phyloP scores from a whole-genome alignment of 2,329 filamentous ascomycete genomes.

The Monosporascus cannonballus region DNA sequence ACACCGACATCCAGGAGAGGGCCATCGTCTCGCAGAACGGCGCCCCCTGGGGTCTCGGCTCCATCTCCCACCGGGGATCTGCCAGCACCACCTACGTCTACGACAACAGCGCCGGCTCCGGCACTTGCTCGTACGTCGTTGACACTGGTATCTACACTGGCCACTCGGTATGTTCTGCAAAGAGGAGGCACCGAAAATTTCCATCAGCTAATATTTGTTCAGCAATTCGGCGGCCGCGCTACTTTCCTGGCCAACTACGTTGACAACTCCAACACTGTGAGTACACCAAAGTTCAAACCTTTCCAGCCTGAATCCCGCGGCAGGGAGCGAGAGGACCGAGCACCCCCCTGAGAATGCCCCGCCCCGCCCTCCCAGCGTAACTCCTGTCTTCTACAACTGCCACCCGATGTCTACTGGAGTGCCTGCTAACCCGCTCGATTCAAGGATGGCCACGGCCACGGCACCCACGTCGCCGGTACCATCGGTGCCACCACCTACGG shows the following conservation, averaged over 20 bases:
- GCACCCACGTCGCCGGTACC: constrained; percentile 41
- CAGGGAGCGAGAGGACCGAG: too few species aligned
- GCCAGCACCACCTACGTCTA: constrained; percentile 33
- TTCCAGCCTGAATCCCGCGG: not conserved
- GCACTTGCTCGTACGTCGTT: constrained; percentile 45
- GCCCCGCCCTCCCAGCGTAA: too few species aligned
- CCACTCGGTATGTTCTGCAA: constrained; percentile 28
- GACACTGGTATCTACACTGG: constrained; percentile 46
- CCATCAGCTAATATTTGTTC: constrained; percentile 6
- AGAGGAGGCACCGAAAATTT: not conserved
- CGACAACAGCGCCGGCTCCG: constrained; percentile 33
- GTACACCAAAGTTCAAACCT: not conserved
- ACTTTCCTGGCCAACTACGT: constrained; percentile 25
- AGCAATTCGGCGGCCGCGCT: constrained; percentile 38
- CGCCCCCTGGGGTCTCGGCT: constrained; percentile 38
- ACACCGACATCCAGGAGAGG: constrained; percentile 16
- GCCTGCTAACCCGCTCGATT: not conserved
- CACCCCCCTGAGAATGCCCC: too few species aligned
- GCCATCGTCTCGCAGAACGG: constrained; percentile 21
- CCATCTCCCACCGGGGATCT: constrained; percentile 34
- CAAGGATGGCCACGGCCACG: constrained; percentile 34
- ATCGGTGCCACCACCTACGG: constrained; percentile 37
- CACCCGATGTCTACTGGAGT: too few species aligned
- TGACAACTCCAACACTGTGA: constrained; percentile 24
- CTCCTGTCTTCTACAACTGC: too few species aligned